Evolutionary conservation across 2,329 filamentous ascomycete genomes (phyloP).

Genomic region (Nemania sp.): DNA sequence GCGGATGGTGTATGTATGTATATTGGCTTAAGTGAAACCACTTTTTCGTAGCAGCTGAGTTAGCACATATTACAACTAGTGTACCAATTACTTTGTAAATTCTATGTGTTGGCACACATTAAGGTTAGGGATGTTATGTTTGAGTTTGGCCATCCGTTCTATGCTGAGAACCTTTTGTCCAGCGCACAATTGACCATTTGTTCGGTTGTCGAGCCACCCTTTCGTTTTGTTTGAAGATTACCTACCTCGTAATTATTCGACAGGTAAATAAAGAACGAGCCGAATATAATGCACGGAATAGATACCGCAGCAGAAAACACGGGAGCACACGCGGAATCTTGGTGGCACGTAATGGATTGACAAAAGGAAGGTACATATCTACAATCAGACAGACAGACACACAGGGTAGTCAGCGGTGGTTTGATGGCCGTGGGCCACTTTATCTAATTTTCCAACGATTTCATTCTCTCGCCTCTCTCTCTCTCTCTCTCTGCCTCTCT

Average conservation of each 20-base stretch:
- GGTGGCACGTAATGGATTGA: slow-evolving; percentile 19
- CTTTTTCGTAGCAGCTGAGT: slow-evolving; percentile 9
- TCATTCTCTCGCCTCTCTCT: not conserved
- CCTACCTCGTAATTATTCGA: not conserved
- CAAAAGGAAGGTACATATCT: slow-evolving; percentile 29
- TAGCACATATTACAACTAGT: not conserved
- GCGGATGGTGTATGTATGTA: slow-evolving; percentile 7
- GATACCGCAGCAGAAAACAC: not conserved
- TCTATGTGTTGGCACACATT: not conserved
- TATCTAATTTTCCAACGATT: slow-evolving; percentile 19
- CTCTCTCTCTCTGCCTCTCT: not conserved
- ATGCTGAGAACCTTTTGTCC: too few relatives aligned
- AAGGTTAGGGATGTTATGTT: too few relatives aligned
- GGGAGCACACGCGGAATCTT: not conserved
- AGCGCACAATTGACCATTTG: too few relatives aligned
- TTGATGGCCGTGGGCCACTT: slow-evolving; percentile 20
- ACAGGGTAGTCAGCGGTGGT: slow-evolving; percentile 10
- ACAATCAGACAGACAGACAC: slow-evolving; percentile 24
- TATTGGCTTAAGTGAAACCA: slow-evolving; percentile 10
- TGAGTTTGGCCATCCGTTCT: too few relatives aligned
- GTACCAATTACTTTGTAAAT: not conserved
- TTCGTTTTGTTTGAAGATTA: not conserved
- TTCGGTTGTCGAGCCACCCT: not conserved
- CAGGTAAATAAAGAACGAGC: not conserved
- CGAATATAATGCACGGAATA: not conserved